Percentiles rank a stretch among this genome's conserved stretches.
phyloP scores from a whole-genome alignment of 768 basidiomycete genomes.

The Hydnomerulius pinastri region DNA sequence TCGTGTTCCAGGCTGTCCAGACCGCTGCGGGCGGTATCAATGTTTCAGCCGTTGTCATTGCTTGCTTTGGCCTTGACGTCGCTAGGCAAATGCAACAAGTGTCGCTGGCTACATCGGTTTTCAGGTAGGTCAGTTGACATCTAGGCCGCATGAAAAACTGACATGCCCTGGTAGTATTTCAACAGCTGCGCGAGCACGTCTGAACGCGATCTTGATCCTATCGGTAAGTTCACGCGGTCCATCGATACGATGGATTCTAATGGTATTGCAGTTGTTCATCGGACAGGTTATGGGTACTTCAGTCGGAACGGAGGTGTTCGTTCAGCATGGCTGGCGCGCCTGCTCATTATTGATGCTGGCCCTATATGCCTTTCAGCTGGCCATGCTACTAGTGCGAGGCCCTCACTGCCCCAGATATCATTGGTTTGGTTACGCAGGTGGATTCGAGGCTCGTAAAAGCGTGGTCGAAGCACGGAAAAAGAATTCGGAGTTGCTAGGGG shows the following conservation, averaged over 20 bases:
- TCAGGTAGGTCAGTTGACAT: slow-evolving; percentile 39
- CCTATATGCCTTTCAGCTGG: slow-evolving; percentile 55
- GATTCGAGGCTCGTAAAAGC: slow-evolving; percentile 44
- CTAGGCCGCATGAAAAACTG: slow-evolving; percentile 9
- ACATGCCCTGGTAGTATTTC: slow-evolving; percentile 28
- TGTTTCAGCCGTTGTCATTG: slow-evolving; percentile 69
- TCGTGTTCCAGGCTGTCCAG: slow-evolving; percentile 63
- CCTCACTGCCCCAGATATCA: slow-evolving; percentile 53
- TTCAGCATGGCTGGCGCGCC: slow-evolving; percentile 68
- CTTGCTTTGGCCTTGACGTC: slow-evolving; percentile 70
- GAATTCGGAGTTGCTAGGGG: neutral
- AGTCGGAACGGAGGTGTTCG: slow-evolving; percentile 71
- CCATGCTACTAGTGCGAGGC: slow-evolving; percentile 63
- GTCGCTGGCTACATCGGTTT: slow-evolving; percentile 59
- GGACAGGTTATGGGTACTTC: slow-evolving; percentile 86
- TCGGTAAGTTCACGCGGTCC: slow-evolving; percentile 51
- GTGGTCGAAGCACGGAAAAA: slow-evolving; percentile 27
- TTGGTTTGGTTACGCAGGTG: slow-evolving; percentile 70
- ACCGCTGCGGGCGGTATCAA: slow-evolving; percentile 68
- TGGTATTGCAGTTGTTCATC: slow-evolving; percentile 50
- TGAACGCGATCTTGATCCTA: slow-evolving; percentile 78
- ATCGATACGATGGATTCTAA: neutral
- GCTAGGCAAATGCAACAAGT: slow-evolving; percentile 78
- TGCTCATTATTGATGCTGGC: slow-evolving; percentile 62
- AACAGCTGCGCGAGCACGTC: slow-evolving; percentile 57